Conservation (phyloP, 1,284 basidiomycete genomes). For the Phellopilus nigrolimitatus region DNA sequence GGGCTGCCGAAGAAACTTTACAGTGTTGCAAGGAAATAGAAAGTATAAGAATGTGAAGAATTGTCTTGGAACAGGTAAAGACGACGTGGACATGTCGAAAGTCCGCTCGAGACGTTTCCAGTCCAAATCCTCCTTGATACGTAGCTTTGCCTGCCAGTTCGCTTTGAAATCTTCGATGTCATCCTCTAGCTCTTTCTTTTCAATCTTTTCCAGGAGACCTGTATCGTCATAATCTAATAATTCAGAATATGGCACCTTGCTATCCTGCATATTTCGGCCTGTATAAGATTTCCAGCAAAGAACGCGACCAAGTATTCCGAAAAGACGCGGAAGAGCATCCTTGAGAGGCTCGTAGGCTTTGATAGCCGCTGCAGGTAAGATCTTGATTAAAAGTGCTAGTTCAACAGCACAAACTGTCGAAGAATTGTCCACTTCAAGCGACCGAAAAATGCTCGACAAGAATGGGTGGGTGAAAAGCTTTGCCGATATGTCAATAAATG, state of each 20-base stretch:
- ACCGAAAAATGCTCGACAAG: constrained; percentile 54
- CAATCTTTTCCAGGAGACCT: constrained; percentile 30
- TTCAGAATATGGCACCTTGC: constrained; percentile 23
- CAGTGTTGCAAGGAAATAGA: constrained; percentile 79
- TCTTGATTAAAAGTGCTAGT: constrained; percentile 58
- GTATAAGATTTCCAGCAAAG: constrained; percentile 64
- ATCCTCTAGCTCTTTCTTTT: constrained; percentile 31
- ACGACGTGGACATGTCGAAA: constrained; percentile 44
- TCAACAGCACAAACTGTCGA: constrained; percentile 61
- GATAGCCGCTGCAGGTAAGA: constrained; percentile 69
- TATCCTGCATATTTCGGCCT: constrained; percentile 24
- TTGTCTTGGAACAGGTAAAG: constrained; percentile 50
- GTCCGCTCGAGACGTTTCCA: constrained; percentile 64
- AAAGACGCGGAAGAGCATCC: constrained; percentile 52
- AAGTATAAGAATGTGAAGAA: constrained; percentile 83
- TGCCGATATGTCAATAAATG: constrained; percentile 44
- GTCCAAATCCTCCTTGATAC: constrained; percentile 46
- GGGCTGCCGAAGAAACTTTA: constrained; percentile 70
- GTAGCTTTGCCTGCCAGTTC: constrained; percentile 30
- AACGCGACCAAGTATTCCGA: constrained; percentile 61
- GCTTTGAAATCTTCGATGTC: constrained; percentile 31
- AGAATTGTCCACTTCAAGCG: constrained; percentile 66
- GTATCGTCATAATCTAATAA: constrained; percentile 24
- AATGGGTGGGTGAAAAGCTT: constrained; percentile 60
- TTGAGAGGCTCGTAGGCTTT: constrained; percentile 52